A percentile compares a stretch with the other conserved stretches of the same genome.
Conservation (phyloP, 441 rosid genomes). For the Pelargonium fulgidum region DNA sequence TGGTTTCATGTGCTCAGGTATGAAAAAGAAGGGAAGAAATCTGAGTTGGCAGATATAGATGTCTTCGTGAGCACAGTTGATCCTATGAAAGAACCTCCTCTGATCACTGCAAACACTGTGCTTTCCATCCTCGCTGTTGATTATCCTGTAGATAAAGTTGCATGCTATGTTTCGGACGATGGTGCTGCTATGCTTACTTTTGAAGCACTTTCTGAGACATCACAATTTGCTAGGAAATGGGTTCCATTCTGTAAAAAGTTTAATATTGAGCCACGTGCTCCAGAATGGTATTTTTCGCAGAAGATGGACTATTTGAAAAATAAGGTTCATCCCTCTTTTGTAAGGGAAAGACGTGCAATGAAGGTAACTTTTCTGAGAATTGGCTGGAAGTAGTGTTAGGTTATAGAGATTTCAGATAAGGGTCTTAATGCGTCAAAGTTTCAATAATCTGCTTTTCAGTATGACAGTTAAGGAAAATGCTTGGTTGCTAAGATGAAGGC, state of each 20-base stretch:
- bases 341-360: constrained; percentile 82
- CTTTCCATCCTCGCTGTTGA: constrained; percentile 92
- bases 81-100: constrained; percentile 94
- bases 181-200: constrained; percentile 99
- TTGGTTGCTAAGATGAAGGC: neutral
- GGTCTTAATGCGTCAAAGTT: neutral
- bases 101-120: constrained; percentile 94
- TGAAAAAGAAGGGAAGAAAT: constrained; percentile 84
- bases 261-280: constrained; percentile 88
- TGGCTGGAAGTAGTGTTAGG: neutral
- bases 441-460: neutral
- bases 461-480: neutral
- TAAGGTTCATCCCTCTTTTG: constrained; percentile 69
- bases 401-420: neutral
- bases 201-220: constrained; percentile 93
- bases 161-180: constrained; percentile 94
- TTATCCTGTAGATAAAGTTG: constrained; percentile 86
- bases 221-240: constrained; percentile 94
- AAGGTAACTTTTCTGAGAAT: constrained; percentile 39
- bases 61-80: constrained; percentile 93
- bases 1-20: constrained; percentile 38
- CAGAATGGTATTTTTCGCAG: constrained; percentile 85
- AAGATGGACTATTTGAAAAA: constrained; percentile 79
- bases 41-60: constrained; percentile 62
- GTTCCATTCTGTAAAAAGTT: constrained; percentile 90